Percentiles rank a stretch among this genome's conserved stretches.
Conservation (phyloP, 148 eudicot genomes). For the Nyssa sinensis region DNA sequence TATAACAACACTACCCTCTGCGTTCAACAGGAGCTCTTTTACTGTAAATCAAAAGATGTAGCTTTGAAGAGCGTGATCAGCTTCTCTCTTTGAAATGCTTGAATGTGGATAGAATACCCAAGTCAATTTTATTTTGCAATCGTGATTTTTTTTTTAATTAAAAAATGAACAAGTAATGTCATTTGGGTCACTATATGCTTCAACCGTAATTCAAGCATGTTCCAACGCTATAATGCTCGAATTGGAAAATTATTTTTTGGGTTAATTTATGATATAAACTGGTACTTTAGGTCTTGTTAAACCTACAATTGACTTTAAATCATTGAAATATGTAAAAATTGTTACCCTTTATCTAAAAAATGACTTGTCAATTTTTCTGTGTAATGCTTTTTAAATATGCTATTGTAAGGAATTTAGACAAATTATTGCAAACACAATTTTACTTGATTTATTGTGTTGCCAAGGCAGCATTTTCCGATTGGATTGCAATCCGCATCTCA, state of each 20-base stretch:
- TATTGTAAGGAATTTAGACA: slow-evolving; percentile 48
- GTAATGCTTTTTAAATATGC: too few relatives aligned
- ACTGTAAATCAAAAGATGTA: neutral
- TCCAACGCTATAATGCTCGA: slow-evolving; percentile 21
- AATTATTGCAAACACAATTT: too few relatives aligned
- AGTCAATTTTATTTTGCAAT: slow-evolving; percentile 56
- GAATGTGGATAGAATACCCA: slow-evolving; percentile 40
- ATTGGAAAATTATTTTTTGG: slow-evolving; percentile 48
- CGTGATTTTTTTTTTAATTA: too few relatives aligned
- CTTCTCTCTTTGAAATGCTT: slow-evolving; percentile 51
- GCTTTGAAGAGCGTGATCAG: slow-evolving; percentile 17
- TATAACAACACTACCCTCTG: too few relatives aligned
- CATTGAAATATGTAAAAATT: too few relatives aligned
- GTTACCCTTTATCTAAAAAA: too few relatives aligned
- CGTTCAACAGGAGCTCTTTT: neutral
- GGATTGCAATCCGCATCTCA: too few relatives aligned
- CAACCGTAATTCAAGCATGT: slow-evolving; percentile 51
- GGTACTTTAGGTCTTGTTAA: slow-evolving; percentile 41
- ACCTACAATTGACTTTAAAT: slow-evolving; percentile 43
- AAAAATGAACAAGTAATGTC: too few relatives aligned
- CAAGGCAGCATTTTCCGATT: too few relatives aligned
- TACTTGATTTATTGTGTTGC: too few relatives aligned
- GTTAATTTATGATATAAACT: slow-evolving; percentile 41
- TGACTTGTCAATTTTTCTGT: too few relatives aligned
- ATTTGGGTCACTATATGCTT: too few relatives aligned